These are phyloP conservation scores for Phialophora chinensis DNA, from an alignment of 2,329 filamentous ascomycete species.

Conservation along the genomic window DNA sequence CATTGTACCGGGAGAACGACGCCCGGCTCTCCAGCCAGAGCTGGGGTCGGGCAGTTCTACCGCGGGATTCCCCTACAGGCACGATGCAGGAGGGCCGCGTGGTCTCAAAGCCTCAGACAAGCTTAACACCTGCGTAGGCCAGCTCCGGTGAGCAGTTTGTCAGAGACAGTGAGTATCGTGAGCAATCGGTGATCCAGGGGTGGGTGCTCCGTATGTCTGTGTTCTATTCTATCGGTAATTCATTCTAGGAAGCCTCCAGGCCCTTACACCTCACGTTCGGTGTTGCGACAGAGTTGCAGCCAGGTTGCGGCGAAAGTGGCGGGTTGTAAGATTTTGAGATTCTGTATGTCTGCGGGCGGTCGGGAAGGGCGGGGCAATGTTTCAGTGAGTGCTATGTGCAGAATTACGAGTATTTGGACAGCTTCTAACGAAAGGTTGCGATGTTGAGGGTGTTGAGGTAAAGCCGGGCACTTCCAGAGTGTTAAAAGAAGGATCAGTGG, in stretches of 20 bases:
- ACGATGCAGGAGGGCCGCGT: background rate
- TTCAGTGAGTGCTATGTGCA: constrained; percentile 12
- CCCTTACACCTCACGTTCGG: background rate
- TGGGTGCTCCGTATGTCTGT: background rate
- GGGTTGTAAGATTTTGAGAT: background rate
- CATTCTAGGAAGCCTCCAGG: constrained; percentile 12
- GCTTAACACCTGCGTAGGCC: background rate
- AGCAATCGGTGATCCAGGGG: background rate
- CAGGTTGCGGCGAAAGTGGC: background rate
- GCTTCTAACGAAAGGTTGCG: constrained; percentile 9
- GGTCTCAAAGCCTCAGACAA: background rate
- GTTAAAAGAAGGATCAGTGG: constrained; percentile 18
- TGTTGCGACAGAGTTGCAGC: background rate
- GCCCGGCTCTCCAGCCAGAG: constrained; percentile 15
- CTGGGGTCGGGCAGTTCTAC: background rate
- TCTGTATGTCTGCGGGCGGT: constrained; percentile 4
- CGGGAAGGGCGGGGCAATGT: constrained; percentile 10
- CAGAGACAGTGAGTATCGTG: background rate
- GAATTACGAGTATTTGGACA: constrained; percentile 17
- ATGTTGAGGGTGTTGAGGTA: constrained; percentile 6
- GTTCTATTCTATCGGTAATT: constrained; percentile 14
- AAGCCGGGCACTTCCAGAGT: constrained; percentile 16
- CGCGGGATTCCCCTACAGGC: background rate
- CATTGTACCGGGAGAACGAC: constrained; percentile 26
- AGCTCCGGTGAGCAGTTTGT: background rate